Evolutionary conservation across 2,329 filamentous ascomycete genomes (phyloP), one percentile per base, ranked within the genome.

Genomic region (Pseudogymnoascus sp.): DNA sequence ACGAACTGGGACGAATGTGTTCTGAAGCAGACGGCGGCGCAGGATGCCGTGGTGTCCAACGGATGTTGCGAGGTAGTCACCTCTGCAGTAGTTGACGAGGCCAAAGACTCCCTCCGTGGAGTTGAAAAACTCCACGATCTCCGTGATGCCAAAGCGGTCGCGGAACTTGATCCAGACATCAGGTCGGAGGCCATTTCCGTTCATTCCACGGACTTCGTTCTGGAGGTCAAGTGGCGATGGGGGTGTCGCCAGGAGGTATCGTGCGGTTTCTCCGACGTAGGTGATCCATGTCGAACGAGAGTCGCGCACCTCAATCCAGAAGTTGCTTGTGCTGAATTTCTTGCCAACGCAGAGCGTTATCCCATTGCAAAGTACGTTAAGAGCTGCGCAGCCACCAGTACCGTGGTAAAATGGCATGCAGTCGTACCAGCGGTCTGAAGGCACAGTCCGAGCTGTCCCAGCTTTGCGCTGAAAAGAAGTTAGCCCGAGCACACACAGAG

Each of bases 391-490:
- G 7, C 72, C 69, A 0, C 88, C 89, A 0, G 89, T 92, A 13
- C 88, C 88, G 72, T 93, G 89, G 71, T 91, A 92, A 33, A 90
- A 76, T 0, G 79, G 89, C 88, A 92, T 92, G 73, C 87, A 89
- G 70, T 86, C 83, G 71, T 91, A 92, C 82, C 86, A 91, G 26
- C 86, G 78, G 71, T 90, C 86, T 59, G 66, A 77, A 65, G 63
- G 70, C 64, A 23, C 70, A 60, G 62, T 75, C 71, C 19, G 65
- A 61, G 63, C 60, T 15, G 42, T 62, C 2, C 68, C 65, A 35
- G 63, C 62, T 38, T 60, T 60, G 65, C 65, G 61, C 68, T 69
- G 42, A 38, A 21, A 44, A n/a, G n/a, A 42, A 38, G 33, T 23
- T 26, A 15, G 62, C 17, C 15, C 17, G 17, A 11, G 38, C n/a